These are phyloP conservation scores for Acanthamoeba lenticulata DNA, from an alignment of 208 protist species.

Conservation along the genomic window DNA sequence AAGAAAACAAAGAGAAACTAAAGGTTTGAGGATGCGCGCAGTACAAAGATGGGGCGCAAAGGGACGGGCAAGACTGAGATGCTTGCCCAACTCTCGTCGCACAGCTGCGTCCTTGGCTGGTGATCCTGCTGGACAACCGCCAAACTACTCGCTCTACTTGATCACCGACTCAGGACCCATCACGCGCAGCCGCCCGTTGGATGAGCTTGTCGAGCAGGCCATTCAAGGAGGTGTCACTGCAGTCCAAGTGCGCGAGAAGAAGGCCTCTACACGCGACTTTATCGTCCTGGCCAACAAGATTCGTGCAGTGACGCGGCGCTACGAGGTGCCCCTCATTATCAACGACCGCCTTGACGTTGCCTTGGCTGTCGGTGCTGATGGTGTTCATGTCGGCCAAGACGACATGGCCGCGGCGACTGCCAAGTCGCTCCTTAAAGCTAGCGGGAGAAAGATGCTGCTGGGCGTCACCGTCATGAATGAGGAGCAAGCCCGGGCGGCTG, in stretches of 20 bases:
- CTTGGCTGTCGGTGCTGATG: constrained; percentile 67
- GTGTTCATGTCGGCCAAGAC: constrained; percentile 72
- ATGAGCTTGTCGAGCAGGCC: constrained; percentile 36
- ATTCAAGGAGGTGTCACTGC: constrained; percentile 52
- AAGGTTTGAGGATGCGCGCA: no score
- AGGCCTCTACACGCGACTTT: constrained; percentile 4
- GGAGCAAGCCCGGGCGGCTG: constrained; percentile 7
- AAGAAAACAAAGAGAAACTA: no score
- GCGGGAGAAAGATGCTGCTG: neutral
- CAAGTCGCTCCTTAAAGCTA: constrained; percentile 17
- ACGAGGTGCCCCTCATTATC: constrained; percentile 67
- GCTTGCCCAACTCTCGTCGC: no score
- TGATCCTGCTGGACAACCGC: no score
- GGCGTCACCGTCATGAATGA: constrained; percentile 42
- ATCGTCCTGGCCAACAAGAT: neutral
- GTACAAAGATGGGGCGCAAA: no score
- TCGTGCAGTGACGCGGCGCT: neutral
- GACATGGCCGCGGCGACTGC: constrained; percentile 35
- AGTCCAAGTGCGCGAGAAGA: constrained; percentile 69
- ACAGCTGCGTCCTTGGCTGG: no score
- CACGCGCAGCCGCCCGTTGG: neutral
- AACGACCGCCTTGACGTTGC: constrained; percentile 71
- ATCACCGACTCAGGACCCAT: constrained; percentile 30
- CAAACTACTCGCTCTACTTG: constrained; percentile 54
- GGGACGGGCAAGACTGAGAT: no score